Base-by-base conservation (phyloP, 495 filamentous ascomycete species). In the Hypoxylon subgilvum region DNA sequence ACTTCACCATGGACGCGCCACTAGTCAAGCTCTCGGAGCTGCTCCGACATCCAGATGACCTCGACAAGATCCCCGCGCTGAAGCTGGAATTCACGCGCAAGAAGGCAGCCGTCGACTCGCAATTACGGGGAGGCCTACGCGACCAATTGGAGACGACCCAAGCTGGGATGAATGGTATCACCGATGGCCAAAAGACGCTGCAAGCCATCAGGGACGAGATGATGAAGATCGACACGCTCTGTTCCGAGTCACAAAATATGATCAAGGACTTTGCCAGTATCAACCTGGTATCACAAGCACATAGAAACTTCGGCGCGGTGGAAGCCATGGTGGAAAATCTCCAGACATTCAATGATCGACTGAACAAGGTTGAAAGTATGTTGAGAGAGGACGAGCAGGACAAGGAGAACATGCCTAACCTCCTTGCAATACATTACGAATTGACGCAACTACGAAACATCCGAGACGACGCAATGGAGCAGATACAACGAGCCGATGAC, bases 251-350 rank as follows among this genome's bases (percentile, higher is more conserved):
- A 42, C 93, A 97, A 76, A 86, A 88, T 65, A 96, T 96, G 84
- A 96, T 97, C 52, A 84, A 87, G 52, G 94, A 97, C 76, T 99
- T 99, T 69, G 90, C 95, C 28, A 90, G 94, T 67, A 96, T 99
- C 73, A 96, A 97, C 71, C 77, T 90, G 60, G 86, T 97, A 32
- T 91, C 92, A 17, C 89, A 93, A 72, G 90, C 95, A 21, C 94
- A 99, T 74, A 82, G 92, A 52, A 96, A 97, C 70, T 97, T 97
- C 67, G 87, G 88, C 47, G 89, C 89, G 21, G 92, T 94, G 39
- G 85, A 96, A 76, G 82, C 86, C 63, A 97, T 99, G 90, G 90
- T 92, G 72, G 82, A 80, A 40, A 90, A 92, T 52, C 80, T 99
- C 60, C 90, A 95, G 69, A 87, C 79, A 23, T 96, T 99, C 58